Conservation (phyloP, 208 protist genomes). For the Lotmaria passim region DNA sequence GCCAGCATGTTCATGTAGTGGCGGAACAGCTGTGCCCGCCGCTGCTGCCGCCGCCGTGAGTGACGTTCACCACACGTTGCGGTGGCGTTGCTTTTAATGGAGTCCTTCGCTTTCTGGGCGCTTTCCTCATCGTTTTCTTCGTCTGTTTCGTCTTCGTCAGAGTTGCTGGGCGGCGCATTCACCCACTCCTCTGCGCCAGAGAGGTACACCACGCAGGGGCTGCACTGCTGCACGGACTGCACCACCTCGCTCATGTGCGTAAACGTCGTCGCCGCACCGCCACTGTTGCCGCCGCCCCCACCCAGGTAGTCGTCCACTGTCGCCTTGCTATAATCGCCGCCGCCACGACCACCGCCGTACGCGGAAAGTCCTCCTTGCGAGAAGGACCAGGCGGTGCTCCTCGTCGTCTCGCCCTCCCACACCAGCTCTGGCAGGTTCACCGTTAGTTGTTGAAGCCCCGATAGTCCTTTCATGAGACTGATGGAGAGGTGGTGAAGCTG, state of each 20-base stretch:
- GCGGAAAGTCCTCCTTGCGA: conserved; percentile 13
- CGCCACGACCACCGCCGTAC: background rate
- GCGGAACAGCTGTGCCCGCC: conserved; percentile 42
- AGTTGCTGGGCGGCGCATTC: too few species aligned
- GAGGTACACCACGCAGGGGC: conserved; percentile 72
- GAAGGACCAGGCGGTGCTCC: conserved; percentile 30
- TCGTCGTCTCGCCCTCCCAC: conserved; percentile 29
- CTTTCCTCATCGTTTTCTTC: conserved; percentile 21
- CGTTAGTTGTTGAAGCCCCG: conserved; percentile 21
- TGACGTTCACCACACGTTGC: background rate
- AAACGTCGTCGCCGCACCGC: conserved; percentile 8
- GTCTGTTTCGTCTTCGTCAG: conserved; percentile 21
- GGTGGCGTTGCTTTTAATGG: background rate
- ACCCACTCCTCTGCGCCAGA: conserved; percentile 73
- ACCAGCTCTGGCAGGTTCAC: conserved; percentile 22
- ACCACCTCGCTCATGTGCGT: conserved; percentile 68
- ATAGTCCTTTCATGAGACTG: conserved; percentile 27
- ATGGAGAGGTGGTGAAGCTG: conserved; percentile 51
- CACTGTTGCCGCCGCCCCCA: background rate
- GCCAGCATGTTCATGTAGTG: conserved; percentile 73
- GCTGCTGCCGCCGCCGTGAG: conserved; percentile 21
- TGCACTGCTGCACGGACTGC: conserved; percentile 50
- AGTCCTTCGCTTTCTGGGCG: background rate
- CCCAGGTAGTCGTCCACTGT: conserved; percentile 21
- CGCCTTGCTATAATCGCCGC: too few species aligned